Conservation (phyloP, 495 filamentous ascomycete species). For the Aspergillus ellipticus region DNA sequence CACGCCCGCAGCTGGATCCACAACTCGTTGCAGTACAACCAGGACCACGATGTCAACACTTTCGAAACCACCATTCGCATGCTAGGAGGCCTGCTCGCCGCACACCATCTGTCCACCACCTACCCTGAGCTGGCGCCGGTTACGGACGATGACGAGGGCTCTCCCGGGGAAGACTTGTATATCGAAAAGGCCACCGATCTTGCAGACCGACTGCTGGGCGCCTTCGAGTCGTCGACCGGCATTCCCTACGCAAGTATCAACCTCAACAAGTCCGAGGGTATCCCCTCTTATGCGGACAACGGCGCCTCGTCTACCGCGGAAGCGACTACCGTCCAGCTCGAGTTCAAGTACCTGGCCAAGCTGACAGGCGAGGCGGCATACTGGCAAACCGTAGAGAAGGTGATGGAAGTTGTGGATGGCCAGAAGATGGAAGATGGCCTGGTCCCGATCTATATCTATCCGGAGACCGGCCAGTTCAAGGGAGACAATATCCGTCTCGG, state of each 20-base stretch:
- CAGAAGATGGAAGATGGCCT: constrained; percentile 76
- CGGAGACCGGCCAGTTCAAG: constrained; percentile 72
- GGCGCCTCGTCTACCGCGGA: constrained; percentile 94
- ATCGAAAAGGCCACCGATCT: constrained; percentile 94
- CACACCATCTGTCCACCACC: constrained; percentile 82
- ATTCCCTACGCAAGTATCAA: constrained; percentile 91
- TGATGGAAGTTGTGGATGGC: constrained; percentile 84
- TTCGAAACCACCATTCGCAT: constrained; percentile 99
- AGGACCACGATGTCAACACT: constrained; percentile 92
- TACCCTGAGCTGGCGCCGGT: constrained; percentile 66
- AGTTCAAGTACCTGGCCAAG: constrained; percentile 96
- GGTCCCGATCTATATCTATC: constrained; percentile 83
- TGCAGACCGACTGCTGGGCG: constrained; percentile 78
- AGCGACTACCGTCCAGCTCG: constrained; percentile 85
- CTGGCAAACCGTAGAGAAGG: constrained; percentile 86
- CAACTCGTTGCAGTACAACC: constrained; percentile 76
- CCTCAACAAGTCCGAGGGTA: constrained; percentile 66
- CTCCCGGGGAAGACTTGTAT: constrained; percentile 81
- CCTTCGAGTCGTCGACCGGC: constrained; percentile 81
- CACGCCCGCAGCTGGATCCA: constrained; percentile 90
- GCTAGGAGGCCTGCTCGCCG: constrained; percentile 90
- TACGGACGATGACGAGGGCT: constrained; percentile 59
- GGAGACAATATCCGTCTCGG: constrained; percentile 86
- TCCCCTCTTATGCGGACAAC: constrained; percentile 76
- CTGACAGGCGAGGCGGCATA: constrained; percentile 88